Conservation (phyloP, 257 asterid species). For the Scutellaria minor region DNA sequence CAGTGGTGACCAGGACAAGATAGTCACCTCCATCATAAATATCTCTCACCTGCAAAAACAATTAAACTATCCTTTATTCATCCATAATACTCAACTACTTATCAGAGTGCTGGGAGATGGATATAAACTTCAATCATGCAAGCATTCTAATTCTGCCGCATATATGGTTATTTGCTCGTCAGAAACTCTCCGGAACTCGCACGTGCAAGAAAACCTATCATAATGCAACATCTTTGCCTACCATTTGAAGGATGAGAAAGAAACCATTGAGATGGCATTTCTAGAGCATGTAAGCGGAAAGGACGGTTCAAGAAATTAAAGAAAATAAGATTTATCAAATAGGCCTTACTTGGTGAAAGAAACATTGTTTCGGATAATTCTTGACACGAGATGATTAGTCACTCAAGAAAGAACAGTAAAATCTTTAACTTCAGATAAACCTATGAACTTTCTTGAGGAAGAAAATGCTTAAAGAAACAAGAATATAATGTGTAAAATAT, state of each 20-base stretch:
- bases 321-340: background rate
- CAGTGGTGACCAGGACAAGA: constrained; percentile 88
- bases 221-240: background rate
- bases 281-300: background rate
- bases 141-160: background rate
- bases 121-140: background rate
- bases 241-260: constrained; percentile 5
- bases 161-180: no score
- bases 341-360: background rate
- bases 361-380: background rate
- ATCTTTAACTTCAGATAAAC: no score
- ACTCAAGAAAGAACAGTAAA: no score
- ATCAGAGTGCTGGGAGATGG: background rate
- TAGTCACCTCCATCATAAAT: constrained; percentile 85
- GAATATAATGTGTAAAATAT: no score
- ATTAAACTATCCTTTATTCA: background rate
- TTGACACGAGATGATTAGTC: background rate
- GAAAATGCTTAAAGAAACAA: no score
- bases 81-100: constrained; percentile 13
- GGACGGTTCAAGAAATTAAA: background rate
- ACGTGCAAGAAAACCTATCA: background rate
- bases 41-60: constrained; percentile 81
- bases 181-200: constrained; percentile 11
- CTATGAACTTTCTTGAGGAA: no score
- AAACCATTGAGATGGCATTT: background rate